Percentiles rank a stretch among this genome's conserved stretches.
Conservation (phyloP, 352 stramenopile species). For the Blastocystis sp. region DNA sequence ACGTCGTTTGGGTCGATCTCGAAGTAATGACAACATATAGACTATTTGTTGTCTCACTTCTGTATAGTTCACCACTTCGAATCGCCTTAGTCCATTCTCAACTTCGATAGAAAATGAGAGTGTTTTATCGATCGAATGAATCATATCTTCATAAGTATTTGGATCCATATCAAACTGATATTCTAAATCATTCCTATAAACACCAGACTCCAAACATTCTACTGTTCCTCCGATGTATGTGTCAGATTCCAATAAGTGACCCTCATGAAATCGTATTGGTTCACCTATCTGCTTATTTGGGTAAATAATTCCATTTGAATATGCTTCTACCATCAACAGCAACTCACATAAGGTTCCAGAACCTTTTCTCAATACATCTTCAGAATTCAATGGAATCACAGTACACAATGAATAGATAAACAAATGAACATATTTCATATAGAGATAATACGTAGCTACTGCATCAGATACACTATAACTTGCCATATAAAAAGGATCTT, state of each 20-base stretch:
- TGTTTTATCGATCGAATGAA: slow-evolving; percentile 91
- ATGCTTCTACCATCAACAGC: slow-evolving; percentile 95
- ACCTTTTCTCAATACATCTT: slow-evolving; percentile 92
- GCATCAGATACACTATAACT: slow-evolving; percentile 98
- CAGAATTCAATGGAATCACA: slow-evolving; percentile 90
- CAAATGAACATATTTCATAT: slow-evolving; percentile 96
- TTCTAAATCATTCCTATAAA: slow-evolving; percentile 93
- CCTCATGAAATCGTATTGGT: slow-evolving; percentile 78
- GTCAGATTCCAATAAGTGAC: slow-evolving; percentile 89
- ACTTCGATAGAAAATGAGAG: slow-evolving; percentile 89
- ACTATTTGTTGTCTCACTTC: slow-evolving; percentile 82
- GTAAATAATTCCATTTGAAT: slow-evolving; percentile 86
- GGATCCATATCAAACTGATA: slow-evolving; percentile 90
- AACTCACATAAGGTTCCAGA: slow-evolving; percentile 94
- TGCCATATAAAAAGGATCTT: slow-evolving; percentile 90
- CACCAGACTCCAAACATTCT: slow-evolving; percentile 91
- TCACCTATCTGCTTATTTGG: slow-evolving; percentile 90
- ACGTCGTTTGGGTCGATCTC: slow-evolving; percentile 80
- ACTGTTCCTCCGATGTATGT: slow-evolving; percentile 98
- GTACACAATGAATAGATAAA: slow-evolving; percentile 99
- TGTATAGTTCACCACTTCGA: slow-evolving; percentile 81
- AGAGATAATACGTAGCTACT: slow-evolving; percentile 98
- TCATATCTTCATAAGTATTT: slow-evolving; percentile 83
- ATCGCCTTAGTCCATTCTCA: slow-evolving; percentile 79
- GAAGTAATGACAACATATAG: slow-evolving; percentile 81